phyloP scores from a whole-genome alignment of 768 basidiomycete species.

The Agaricus blazei region DNA sequence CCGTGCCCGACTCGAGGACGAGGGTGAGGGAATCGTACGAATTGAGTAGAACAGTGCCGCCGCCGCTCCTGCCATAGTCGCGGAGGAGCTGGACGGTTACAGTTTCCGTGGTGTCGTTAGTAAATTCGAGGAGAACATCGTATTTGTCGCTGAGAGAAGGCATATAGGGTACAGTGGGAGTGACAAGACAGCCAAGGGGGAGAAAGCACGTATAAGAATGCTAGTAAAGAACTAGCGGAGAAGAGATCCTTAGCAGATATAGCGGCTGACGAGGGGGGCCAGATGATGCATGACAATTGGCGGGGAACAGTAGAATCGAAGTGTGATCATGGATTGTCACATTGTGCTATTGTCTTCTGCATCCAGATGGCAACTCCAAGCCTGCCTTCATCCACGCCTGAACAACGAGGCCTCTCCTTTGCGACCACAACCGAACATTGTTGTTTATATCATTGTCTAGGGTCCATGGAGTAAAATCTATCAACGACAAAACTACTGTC shows the following conservation, averaged over 20 bases:
- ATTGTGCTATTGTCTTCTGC: conserved; percentile 23
- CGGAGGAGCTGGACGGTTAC: conserved; percentile 60
- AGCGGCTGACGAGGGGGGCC: not conserved
- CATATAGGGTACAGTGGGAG: conserved; percentile 30
- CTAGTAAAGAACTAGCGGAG: conserved; percentile 3
- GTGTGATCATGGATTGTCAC: conserved; percentile 15
- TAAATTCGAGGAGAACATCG: conserved; percentile 64
- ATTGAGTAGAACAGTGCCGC: conserved; percentile 50
- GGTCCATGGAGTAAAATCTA: not conserved
- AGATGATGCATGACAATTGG: conserved; percentile 11
- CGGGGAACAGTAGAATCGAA: not conserved
- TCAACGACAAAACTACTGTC: not conserved
- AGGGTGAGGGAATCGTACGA: conserved; percentile 62
- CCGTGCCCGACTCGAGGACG: conserved; percentile 62
- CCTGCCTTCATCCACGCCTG: conserved; percentile 18
- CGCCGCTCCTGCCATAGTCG: conserved; percentile 55
- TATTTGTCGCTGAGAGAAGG: conserved; percentile 54
- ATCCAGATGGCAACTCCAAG: too few relatives aligned
- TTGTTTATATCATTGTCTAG: too few relatives aligned
- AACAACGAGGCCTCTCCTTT: conserved; percentile 26
- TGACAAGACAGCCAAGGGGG: conserved; percentile 14
- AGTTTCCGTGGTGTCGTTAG: conserved; percentile 62
- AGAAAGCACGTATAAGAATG: not conserved
- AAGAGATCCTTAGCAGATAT: conserved; percentile 3
- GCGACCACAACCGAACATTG: not conserved